Conservation (phyloP, 257 asterid genomes). For the Pogostemon cablin region DNA sequence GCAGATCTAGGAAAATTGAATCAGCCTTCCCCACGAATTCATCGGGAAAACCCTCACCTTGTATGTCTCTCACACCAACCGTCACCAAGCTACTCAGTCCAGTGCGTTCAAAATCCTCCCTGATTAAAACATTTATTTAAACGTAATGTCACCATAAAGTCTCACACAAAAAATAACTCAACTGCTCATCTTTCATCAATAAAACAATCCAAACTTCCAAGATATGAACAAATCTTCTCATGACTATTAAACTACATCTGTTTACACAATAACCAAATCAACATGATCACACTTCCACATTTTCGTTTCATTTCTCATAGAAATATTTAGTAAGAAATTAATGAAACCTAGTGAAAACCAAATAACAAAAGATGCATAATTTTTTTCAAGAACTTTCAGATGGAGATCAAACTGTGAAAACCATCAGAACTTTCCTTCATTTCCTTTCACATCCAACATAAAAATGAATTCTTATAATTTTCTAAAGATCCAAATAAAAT, state of each 20-base stretch:
- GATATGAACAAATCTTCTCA: neutral
- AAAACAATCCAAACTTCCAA: neutral
- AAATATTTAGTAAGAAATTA: neutral
- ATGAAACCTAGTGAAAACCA: neutral
- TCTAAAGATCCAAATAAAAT: constrained; percentile 11
- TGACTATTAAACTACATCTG: neutral
- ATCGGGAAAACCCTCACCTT: constrained; percentile 94
- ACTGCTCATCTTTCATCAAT: neutral
- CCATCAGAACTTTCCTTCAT: neutral
- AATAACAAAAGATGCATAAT: neutral
- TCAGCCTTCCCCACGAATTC: constrained; percentile 70
- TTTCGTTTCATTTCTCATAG: neutral
- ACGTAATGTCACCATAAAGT: constrained; percentile 14
- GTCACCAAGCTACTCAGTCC: constrained; percentile 82
- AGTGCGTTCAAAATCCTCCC: constrained; percentile 82
- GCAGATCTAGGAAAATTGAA: constrained; percentile 89
- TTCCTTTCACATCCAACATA: neutral
- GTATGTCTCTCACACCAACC: constrained; percentile 88
- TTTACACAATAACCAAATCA: neutral
- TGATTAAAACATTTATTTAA: constrained; percentile 30
- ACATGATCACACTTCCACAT: constrained; percentile 7
- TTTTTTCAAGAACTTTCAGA: neutral
- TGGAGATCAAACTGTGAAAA: neutral
- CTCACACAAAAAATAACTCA: neutral
- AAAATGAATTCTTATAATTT: neutral